Percentiles rank a stretch among this genome's conserved stretches.
Conservation (phyloP, 148 eudicot species). For the Diospyros lotus region DNA sequence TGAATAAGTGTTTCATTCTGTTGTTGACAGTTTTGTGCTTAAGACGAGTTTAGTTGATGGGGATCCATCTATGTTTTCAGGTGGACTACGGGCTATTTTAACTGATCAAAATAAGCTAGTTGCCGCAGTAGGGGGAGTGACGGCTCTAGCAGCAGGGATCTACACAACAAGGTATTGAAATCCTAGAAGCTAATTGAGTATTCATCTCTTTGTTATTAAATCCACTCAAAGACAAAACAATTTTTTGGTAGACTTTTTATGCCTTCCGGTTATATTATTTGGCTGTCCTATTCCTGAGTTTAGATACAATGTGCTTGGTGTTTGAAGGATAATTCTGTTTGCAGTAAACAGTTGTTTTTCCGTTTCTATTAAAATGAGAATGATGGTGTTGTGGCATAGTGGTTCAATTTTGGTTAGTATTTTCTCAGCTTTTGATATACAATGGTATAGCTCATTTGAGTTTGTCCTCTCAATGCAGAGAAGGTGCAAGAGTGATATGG, state of each 20-base stretch:
- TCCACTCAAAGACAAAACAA: too few relatives aligned
- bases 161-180: constrained; percentile 81
- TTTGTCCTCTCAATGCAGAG: constrained; percentile 47
- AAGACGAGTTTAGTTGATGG: too few relatives aligned
- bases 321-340: too few relatives aligned
- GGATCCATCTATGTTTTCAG: constrained; percentile 32
- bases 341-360: too few relatives aligned
- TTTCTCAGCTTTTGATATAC: too few relatives aligned
- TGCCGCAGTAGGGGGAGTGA: constrained; percentile 90
- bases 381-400: not conserved
- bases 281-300: not conserved
- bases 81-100: constrained; percentile 79
- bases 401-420: not conserved
- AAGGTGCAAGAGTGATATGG: constrained; percentile 97
- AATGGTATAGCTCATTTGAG: not conserved
- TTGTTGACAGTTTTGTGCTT: too few relatives aligned
- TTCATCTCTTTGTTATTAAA: too few relatives aligned
- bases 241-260: not conserved
- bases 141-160: constrained; percentile 95
- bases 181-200: too few relatives aligned
- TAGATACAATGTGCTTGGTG: not conserved
- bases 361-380: not conserved
- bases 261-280: not conserved
- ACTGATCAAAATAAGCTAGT: constrained; percentile 96
- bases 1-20: too few relatives aligned